These are phyloP conservation scores for Rhizophagus clarus DNA, from an alignment of 192 early-diverging fungal species.

Conservation along the genomic window DNA sequence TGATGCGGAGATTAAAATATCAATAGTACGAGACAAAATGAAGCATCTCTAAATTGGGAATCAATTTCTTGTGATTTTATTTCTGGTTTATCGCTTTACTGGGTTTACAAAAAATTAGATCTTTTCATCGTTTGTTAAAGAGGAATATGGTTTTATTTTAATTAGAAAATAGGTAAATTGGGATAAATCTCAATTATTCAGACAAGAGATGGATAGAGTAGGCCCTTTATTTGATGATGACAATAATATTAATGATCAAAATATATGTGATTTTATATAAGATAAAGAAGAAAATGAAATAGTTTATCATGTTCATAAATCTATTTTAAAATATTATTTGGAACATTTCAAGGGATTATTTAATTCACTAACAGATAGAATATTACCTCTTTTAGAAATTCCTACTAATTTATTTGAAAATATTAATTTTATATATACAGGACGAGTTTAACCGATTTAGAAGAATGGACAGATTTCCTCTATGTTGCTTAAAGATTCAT, in stretches of 20 bases:
- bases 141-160: background rate
- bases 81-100: background rate
- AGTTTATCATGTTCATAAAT: background rate
- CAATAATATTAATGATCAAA: background rate
- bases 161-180: background rate
- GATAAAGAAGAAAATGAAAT: background rate
- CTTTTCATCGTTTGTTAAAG: background rate
- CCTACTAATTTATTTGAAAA: background rate
- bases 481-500: constrained; percentile 4
- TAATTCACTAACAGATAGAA: background rate
- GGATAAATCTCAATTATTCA: background rate
- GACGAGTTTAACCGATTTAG: background rate
- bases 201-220: background rate
- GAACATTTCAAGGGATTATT: background rate
- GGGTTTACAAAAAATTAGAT: background rate
- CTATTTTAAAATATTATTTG: background rate
- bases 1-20: background rate
- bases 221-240: background rate
- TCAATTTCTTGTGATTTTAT: background rate
- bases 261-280: background rate
- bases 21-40: background rate
- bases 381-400: background rate
- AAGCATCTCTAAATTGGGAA: background rate
- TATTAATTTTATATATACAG: background rate
- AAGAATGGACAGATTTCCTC: background rate